Percentiles rank a stretch among this genome's conserved stretches.
Evolutionary conservation across 2,329 filamentous ascomycete species (phyloP).

Genomic region (Fusarium citri): DNA sequence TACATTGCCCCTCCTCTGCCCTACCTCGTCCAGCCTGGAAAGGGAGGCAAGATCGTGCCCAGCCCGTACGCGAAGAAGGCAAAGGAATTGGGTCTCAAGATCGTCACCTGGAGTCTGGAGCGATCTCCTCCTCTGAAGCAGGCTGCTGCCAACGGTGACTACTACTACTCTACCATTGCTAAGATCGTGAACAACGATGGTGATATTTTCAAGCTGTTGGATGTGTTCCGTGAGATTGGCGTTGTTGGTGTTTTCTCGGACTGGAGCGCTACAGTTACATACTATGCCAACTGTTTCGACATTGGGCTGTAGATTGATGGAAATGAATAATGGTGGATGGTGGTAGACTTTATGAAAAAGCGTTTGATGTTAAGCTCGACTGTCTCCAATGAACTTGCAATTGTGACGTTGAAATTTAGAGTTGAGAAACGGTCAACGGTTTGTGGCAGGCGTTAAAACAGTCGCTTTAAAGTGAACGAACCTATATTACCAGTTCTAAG

Average conservation of each 20-base stretch:
- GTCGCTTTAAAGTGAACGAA: too few relatives aligned
- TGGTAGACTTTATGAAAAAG: neutral
- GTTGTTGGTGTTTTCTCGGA: conserved; percentile 74
- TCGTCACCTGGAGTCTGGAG: conserved; percentile 77
- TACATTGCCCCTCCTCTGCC: conserved; percentile 73
- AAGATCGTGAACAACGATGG: conserved; percentile 71
- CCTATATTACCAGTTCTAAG: too few relatives aligned
- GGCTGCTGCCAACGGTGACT: conserved; percentile 58
- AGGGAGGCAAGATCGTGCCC: conserved; percentile 67
- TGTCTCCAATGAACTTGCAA: too few relatives aligned
- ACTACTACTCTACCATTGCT: conserved; percentile 68
- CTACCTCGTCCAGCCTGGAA: conserved; percentile 66
- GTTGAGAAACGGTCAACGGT: neutral
- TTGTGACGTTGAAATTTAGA: neutral
- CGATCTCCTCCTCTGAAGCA: conserved; percentile 70
- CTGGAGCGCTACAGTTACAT: conserved; percentile 76
- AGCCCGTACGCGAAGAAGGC: conserved; percentile 71
- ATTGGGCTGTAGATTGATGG: conserved; percentile 27
- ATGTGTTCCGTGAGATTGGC: conserved; percentile 72
- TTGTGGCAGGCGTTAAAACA: neutral
- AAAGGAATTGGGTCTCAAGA: conserved; percentile 70
- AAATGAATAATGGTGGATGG: neutral
- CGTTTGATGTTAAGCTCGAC: neutral
- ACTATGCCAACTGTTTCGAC: conserved; percentile 77
- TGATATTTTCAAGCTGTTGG: conserved; percentile 73